Evolutionary conservation across 495 filamentous ascomycete species (phyloP).

Genomic region (Aspergillus biplanus): DNA sequence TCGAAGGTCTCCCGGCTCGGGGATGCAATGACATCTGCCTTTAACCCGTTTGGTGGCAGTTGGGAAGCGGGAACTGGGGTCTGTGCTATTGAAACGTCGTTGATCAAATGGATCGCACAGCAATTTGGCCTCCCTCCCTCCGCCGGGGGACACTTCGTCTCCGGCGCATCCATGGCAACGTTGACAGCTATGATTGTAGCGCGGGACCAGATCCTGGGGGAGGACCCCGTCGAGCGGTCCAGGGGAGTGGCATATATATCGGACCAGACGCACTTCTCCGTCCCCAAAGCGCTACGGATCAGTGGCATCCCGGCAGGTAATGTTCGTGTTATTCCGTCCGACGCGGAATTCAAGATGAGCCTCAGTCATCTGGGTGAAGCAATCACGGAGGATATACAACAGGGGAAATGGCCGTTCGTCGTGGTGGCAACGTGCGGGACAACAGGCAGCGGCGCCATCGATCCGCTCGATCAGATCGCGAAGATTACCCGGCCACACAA

Average conservation of each 20-base stretch:
- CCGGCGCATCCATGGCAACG: constrained; percentile 16
- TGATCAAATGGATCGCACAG: constrained; percentile 6
- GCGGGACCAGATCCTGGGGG: constrained; percentile 1
- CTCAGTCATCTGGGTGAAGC: neutral
- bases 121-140: constrained; percentile 5
- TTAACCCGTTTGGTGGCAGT: neutral
- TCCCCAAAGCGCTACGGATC: constrained; percentile 30
- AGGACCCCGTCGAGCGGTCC: neutral
- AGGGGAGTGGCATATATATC: constrained; percentile 29
- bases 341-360: constrained; percentile 23
- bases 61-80: constrained; percentile 6
- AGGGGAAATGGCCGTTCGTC: constrained; percentile 26
- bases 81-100: neutral
- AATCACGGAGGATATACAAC: constrained; percentile 22
- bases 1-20: constrained; percentile 10
- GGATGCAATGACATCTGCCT: constrained; percentile 8
- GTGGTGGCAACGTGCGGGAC: constrained; percentile 32
- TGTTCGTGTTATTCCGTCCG: constrained; percentile 23
- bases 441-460: constrained; percentile 35
- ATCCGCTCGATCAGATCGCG: constrained; percentile 24
- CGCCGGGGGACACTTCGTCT: constrained; percentile 15
- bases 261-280: constrained; percentile 30
- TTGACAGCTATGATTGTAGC: constrained; percentile 12
- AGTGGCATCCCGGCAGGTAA: constrained; percentile 26
- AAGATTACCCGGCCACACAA: constrained; percentile 10